These are phyloP conservation scores for Aspergillus panamensis DNA, from an alignment of 495 filamentous ascomycete species.

Conservation along the genomic window DNA sequence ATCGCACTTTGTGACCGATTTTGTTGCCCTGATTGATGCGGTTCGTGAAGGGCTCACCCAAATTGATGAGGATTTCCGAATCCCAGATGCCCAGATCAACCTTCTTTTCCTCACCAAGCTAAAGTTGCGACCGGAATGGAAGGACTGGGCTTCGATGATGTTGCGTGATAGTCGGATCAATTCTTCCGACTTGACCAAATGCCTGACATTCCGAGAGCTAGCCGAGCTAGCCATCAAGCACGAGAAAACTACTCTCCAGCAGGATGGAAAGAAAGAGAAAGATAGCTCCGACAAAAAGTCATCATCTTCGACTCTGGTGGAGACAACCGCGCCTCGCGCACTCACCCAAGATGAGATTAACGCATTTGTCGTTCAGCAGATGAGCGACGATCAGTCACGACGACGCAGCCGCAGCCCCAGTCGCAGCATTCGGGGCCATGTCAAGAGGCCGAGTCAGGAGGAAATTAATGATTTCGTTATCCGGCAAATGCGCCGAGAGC, in stretches of 20 bases:
- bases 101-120: slow-evolving; percentile 30
- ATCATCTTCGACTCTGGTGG: neutral
- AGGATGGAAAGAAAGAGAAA: neutral
- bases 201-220: slow-evolving; percentile 27
- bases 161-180: slow-evolving; percentile 26
- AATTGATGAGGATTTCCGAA: slow-evolving; percentile 26
- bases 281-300: neutral
- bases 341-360: slow-evolving; percentile 30
- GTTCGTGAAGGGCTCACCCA: slow-evolving; percentile 30
- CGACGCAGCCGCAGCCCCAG: slow-evolving; percentile 8
- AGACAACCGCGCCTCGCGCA: neutral
- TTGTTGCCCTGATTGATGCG: slow-evolving; percentile 29
- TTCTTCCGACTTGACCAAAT: slow-evolving; percentile 17
- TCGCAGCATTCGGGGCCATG: slow-evolving; percentile 17
- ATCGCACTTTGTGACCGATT: slow-evolving; percentile 27
- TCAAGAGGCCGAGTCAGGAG: slow-evolving; percentile 30
- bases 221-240: slow-evolving; percentile 24
- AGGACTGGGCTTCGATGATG: slow-evolving; percentile 27
- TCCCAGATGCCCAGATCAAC: slow-evolving; percentile 32
- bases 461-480: slow-evolving; percentile 35
- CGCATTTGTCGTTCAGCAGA: slow-evolving; percentile 27
- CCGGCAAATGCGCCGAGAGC: slow-evolving; percentile 29
- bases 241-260: slow-evolving; percentile 17
- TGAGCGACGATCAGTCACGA: slow-evolving; percentile 15
- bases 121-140: slow-evolving; percentile 28